A percentile compares a stretch with the other conserved stretches of the same genome.
Conservation (phyloP, 805 yeast genomes). For the Yarrowia divulgata region DNA sequence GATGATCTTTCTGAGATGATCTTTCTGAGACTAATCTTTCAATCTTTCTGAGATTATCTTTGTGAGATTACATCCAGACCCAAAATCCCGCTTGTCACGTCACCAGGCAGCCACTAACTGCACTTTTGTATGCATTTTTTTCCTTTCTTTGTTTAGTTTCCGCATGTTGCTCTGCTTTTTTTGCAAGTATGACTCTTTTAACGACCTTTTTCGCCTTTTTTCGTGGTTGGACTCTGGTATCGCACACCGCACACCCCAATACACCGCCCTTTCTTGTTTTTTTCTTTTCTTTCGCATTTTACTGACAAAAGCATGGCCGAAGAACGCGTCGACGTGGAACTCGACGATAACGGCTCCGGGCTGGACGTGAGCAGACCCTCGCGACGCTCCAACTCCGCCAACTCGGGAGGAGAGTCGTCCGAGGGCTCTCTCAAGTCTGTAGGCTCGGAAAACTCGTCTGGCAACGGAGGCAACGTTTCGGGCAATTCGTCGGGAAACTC, state of each 20-base stretch:
- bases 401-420: conserved; percentile 18
- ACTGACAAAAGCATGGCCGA: conserved; percentile 26
- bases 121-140: conserved; percentile 14
- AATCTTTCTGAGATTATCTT: too few relatives aligned
- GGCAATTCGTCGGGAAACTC: conserved; percentile 13
- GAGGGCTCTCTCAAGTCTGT: conserved; percentile 21
- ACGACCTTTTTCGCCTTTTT: too few relatives aligned
- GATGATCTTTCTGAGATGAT: too few relatives aligned
- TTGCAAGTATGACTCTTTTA: too few relatives aligned
- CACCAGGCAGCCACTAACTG: conserved; percentile 33
- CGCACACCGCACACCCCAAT: too few relatives aligned
- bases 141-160: conserved; percentile 25
- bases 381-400: conserved; percentile 27
- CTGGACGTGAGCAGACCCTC: conserved; percentile 16
- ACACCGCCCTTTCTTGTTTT: not conserved
- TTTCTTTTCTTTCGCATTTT: not conserved
- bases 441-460: conserved; percentile 20
- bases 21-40: too few relatives aligned
- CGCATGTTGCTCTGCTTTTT: too few relatives aligned
- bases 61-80: too few relatives aligned
- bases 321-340: conserved; percentile 27
- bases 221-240: too few relatives aligned
- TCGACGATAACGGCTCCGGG: conserved; percentile 33
- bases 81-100: too few relatives aligned
- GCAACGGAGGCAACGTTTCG: too few relatives aligned